Base-by-base conservation (phyloP, 2,329 filamentous ascomycete genomes). In the Diaporthe aspalathi region DNA sequence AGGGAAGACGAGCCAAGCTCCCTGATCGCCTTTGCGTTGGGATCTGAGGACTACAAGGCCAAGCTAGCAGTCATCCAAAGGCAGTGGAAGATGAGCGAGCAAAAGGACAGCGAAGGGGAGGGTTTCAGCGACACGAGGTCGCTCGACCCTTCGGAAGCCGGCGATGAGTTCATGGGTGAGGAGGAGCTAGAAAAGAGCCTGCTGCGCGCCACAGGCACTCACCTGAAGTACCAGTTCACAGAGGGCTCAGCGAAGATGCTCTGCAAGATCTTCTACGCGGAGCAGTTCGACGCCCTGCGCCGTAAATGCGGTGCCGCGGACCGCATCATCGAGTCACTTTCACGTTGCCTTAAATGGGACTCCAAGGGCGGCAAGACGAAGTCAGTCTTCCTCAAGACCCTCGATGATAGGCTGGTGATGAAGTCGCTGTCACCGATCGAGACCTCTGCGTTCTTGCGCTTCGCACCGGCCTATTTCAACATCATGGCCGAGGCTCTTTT, bases 221-320 rank as follows among this genome's bases (percentile, higher is more conserved):
- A 99, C 80, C 90, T 98, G 75, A 97, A 97, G 79, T 99, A 98
- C 79, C 94, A 97, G 72, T 99, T 98, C 82, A 92, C 92, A 35
- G 95, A 98, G 79, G 94, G 95, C 0, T 91, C 93, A n/a, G 95
- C 97, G 3, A 94, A 93, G 77, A 97, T 98, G 89, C 92, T 95
- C 63, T 98, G 97, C 85, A 99, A 99, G 82, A 96, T 99, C 57
- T 98, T 99, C 81, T 99, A 97, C 77, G 96, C 96, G 0, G 96
- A 98, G 80, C 96, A 98, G 74, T 99, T 99, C 76, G 96, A 99
- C 81, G 96, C 96, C 3, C 87, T 99, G 49, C 91, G 96, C 70
- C 90, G 93, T 70, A 98, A 97, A 81, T 98, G 95, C 75, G 95
- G 95, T 20, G 93, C 98, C 11, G 91, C 94, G 1, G 95, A 98